Percentiles rank a stretch among this genome's conserved stretches.
These are phyloP conservation scores for Ceratonia siliqua DNA, from an alignment of 306 rosid species.

Conservation along the genomic window DNA sequence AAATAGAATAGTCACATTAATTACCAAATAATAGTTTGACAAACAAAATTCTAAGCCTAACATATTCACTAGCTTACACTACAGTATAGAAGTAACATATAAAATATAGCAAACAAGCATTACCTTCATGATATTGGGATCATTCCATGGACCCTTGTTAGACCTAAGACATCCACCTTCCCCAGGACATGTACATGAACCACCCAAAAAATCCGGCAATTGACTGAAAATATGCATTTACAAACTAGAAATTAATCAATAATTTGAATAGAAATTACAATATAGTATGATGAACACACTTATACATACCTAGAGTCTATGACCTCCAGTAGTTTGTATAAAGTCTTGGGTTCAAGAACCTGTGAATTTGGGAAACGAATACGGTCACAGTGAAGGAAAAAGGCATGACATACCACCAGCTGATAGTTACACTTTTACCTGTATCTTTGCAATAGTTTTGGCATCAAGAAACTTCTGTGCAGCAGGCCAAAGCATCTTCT, in stretches of 20 bases:
- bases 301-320: slow-evolving; percentile 69
- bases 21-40: slow-evolving; percentile 30
- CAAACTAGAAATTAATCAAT: slow-evolving; percentile 27
- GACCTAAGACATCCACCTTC: slow-evolving; percentile 93
- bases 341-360: slow-evolving; percentile 80
- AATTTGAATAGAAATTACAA: slow-evolving; percentile 18
- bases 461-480: slow-evolving; percentile 86
- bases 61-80: slow-evolving; percentile 23
- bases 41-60: slow-evolving; percentile 28
- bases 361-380: slow-evolving; percentile 40
- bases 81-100: neutral
- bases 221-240: slow-evolving; percentile 60
- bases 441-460: slow-evolving; percentile 85
- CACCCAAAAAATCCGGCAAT: slow-evolving; percentile 95
- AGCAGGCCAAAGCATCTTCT: slow-evolving; percentile 97
- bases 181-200: slow-evolving; percentile 73
- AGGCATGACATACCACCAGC: slow-evolving; percentile 19
- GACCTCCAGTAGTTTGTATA: slow-evolving; percentile 70
- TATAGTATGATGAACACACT: neutral
- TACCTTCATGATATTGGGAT: slow-evolving; percentile 90
- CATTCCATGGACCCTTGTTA: slow-evolving; percentile 93
- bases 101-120: slow-evolving; percentile 11
- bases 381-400: slow-evolving; percentile 27
- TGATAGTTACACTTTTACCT: slow-evolving; percentile 48
- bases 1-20: slow-evolving; percentile 46